Evolutionary conservation across 2,329 filamentous ascomycete genomes (phyloP).

Genomic region (Colletotrichum chrysophilum): DNA sequence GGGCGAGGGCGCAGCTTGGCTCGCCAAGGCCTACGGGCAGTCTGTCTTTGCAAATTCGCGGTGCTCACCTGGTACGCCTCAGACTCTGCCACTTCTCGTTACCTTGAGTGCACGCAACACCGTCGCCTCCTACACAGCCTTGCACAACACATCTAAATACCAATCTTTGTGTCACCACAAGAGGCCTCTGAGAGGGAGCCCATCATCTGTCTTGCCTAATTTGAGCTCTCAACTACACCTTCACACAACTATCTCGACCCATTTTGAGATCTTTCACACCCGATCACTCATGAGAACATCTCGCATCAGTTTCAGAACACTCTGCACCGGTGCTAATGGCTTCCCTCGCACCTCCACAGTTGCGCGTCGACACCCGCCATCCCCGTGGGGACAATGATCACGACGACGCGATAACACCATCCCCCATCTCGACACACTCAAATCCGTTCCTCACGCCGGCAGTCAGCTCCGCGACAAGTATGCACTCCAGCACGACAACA

Average conservation of each 20-base stretch:
- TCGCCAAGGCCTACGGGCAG: neutral
- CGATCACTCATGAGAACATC: neutral
- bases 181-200: neutral
- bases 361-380: slow-evolving; percentile 18
- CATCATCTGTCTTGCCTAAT: neutral
- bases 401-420: slow-evolving; percentile 21
- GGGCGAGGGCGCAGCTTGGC: slow-evolving; percentile 11
- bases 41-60: neutral
- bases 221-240: neutral
- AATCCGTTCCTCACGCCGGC: slow-evolving; percentile 31
- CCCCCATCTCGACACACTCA: slow-evolving; percentile 24
- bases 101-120: neutral
- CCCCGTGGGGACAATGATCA: slow-evolving; percentile 7
- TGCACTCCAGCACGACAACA: slow-evolving; percentile 17
- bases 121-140: neutral
- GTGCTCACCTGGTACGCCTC: neutral
- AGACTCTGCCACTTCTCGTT: neutral
- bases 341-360: slow-evolving; percentile 19
- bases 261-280: too few species aligned
- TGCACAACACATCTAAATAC: slow-evolving; percentile 1
- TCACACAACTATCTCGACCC: too few species aligned
- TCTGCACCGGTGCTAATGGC: slow-evolving; percentile 17
- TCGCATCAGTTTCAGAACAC: neutral
- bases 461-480: slow-evolving; percentile 20
- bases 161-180: neutral